Conservation (phyloP, 805 yeast genomes). For the Teunomyces tritomae region DNA sequence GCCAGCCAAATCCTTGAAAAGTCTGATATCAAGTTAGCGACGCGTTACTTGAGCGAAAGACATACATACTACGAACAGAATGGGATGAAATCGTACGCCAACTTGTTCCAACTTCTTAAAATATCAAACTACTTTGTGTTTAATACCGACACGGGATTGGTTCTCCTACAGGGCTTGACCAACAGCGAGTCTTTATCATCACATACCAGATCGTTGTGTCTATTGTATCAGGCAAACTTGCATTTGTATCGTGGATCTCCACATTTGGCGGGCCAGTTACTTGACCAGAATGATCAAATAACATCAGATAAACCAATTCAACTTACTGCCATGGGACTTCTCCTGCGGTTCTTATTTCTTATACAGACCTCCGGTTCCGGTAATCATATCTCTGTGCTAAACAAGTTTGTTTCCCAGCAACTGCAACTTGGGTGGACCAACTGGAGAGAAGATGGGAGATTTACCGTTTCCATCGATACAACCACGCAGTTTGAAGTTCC, state of each 20-base stretch:
- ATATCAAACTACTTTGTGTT: constrained; percentile 26
- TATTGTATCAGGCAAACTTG: constrained; percentile 15
- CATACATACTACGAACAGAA: constrained; percentile 14
- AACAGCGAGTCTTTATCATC: constrained; percentile 7
- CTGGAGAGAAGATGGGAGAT: constrained; percentile 19
- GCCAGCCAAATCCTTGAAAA: constrained; percentile 35
- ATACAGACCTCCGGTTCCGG: constrained; percentile 15
- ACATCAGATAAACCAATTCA: constrained; percentile 7
- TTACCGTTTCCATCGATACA: constrained; percentile 4
- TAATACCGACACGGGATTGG: constrained; percentile 24
- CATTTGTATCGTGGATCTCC: constrained; percentile 18
- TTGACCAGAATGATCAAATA: constrained; percentile 8
- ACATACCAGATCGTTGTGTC: constrained; percentile 8
- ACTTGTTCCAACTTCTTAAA: constrained; percentile 31
- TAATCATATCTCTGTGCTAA: constrained; percentile 9
- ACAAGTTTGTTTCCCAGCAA: constrained; percentile 14
- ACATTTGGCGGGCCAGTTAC: constrained; percentile 4
- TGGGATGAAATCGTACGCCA: constrained; percentile 15
- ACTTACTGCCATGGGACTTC: constrained; percentile 14
- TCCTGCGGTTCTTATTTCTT: constrained; percentile 11
- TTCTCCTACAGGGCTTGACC: constrained; percentile 9
- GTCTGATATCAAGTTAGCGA: constrained; percentile 20
- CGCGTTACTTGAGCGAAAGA: constrained; percentile 28
- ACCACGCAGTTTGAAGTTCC: constrained; percentile 22
- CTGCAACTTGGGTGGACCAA: constrained; percentile 15